Percentiles rank a stretch among this genome's conserved stretches.
phyloP scores from a whole-genome alignment of 2,329 filamentous ascomycete genomes.

The Monilinia fructigena region DNA sequence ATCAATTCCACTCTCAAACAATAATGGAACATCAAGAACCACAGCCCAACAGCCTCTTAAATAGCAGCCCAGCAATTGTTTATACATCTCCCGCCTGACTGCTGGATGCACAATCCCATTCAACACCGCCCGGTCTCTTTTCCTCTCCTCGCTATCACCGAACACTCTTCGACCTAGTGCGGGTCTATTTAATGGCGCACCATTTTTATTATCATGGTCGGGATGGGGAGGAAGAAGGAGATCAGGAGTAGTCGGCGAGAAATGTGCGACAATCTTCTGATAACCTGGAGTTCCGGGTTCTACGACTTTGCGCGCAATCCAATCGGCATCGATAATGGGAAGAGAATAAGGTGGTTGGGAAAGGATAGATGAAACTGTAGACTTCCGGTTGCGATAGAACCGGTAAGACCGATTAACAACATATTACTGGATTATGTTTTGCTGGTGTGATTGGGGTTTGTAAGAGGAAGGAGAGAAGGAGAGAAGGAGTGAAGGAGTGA shows the following conservation, averaged over 20 bases:
- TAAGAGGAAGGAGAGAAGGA: constrained; percentile 7
- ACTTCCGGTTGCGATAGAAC: constrained; percentile 97
- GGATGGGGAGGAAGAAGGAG: constrained; percentile 66
- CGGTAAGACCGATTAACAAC: constrained; percentile 93
- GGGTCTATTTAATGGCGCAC: constrained; percentile 77
- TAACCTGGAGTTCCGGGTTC: constrained; percentile 88
- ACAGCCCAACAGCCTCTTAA: constrained; percentile 79
- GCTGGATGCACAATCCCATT: constrained; percentile 93
- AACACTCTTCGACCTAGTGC: constrained; percentile 85
- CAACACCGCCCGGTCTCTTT: constrained; percentile 70
- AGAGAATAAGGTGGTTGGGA: constrained; percentile 77
- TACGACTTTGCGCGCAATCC: constrained; percentile 89
- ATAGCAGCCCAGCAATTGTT: constrained; percentile 69
- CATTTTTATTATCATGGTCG: constrained; percentile 57
- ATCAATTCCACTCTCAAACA: constrained; percentile 89
- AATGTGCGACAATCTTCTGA: constrained; percentile 76
- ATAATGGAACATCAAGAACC: constrained; percentile 84
- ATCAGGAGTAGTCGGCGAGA: constrained; percentile 79
- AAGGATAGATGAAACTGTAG: constrained; percentile 85
- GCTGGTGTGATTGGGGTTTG: constrained; percentile 4
- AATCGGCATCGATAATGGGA: constrained; percentile 90
- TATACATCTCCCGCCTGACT: constrained; percentile 79
- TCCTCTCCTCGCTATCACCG: constrained; percentile 68
- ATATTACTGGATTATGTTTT: constrained; percentile 48
- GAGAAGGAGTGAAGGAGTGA: neutral